Evolutionary conservation across 2,329 filamentous ascomycete genomes (phyloP).

Genomic region (Fusarium keratoplasticum): DNA sequence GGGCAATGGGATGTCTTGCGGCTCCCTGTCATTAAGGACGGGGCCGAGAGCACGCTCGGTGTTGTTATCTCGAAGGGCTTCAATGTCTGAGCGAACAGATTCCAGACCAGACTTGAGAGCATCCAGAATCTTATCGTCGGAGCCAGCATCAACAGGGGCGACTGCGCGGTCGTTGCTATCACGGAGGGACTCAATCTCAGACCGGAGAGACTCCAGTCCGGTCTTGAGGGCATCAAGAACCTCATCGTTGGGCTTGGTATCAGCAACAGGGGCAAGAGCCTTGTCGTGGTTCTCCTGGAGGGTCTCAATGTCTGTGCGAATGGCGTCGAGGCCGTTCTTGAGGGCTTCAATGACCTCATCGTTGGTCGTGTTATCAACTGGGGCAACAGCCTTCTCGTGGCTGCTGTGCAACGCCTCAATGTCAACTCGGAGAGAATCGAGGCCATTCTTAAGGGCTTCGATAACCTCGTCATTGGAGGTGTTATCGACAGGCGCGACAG

Average conservation of each 20-base stretch:
- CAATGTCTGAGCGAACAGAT: constrained; percentile 79
- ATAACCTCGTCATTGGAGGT: constrained; percentile 85
- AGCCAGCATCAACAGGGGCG: constrained; percentile 51
- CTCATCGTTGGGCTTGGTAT: constrained; percentile 83
- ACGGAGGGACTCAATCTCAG: constrained; percentile 76
- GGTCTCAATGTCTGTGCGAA: constrained; percentile 39
- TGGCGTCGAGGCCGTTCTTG: constrained; percentile 39
- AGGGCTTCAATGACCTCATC: constrained; percentile 37
- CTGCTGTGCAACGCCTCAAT: constrained; percentile 76
- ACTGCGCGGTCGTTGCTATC: constrained; percentile 72
- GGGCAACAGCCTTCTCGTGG: constrained; percentile 57
- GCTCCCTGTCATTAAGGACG: constrained; percentile 33
- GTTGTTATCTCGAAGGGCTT: constrained; percentile 71
- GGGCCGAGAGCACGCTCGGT: constrained; percentile 61
- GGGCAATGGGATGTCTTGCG: constrained; percentile 48
- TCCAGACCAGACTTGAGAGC: constrained; percentile 83
- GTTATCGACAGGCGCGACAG: constrained; percentile 73
- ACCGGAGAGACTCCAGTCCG: constrained; percentile 77
- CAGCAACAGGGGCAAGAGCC: constrained; percentile 65
- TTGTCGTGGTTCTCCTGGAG: constrained; percentile 73
- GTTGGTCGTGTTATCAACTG: constrained; percentile 30
- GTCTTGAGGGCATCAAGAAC: constrained; percentile 85
- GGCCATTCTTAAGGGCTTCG: constrained; percentile 80
- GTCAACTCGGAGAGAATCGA: constrained; percentile 77
- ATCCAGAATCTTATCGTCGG: constrained; percentile 81